These are phyloP conservation scores for Farysia itapuensis DNA, from an alignment of 1,284 basidiomycete genomes.

Conservation along the genomic window DNA sequence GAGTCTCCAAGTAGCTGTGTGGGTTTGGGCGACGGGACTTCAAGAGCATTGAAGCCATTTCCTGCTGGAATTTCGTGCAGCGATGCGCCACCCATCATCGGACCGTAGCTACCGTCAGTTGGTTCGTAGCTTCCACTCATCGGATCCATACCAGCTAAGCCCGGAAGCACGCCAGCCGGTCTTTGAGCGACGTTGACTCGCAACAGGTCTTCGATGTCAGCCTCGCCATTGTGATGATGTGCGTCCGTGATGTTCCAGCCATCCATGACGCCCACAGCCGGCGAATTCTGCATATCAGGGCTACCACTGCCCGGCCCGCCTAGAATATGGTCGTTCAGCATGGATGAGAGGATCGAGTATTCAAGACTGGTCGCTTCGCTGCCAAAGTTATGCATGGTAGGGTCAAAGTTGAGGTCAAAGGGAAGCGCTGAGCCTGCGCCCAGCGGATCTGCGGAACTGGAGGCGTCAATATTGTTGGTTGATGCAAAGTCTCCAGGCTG, in stretches of 20 bases:
- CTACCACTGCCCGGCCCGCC: slow-evolving; percentile 35
- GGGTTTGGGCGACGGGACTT: slow-evolving; percentile 39
- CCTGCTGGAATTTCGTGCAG: slow-evolving; percentile 14
- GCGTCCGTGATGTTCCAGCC: slow-evolving; percentile 29
- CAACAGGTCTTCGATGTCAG: slow-evolving; percentile 17
- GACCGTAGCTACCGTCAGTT: slow-evolving; percentile 14
- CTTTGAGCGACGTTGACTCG: slow-evolving; percentile 2
- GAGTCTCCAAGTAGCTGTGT: slow-evolving; percentile 12
- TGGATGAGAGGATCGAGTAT: slow-evolving; percentile 87
- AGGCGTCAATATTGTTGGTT: slow-evolving; percentile 31
- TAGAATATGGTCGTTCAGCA: slow-evolving; percentile 64
- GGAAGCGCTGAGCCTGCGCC: slow-evolving; percentile 3
- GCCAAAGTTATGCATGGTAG: slow-evolving; percentile 70
- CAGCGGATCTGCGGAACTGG: slow-evolving; percentile 6
- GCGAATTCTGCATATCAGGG: slow-evolving; percentile 39
- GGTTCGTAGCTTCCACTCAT: slow-evolving; percentile 24
- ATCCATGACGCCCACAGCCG: slow-evolving; percentile 44
- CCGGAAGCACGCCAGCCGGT: slow-evolving; percentile 5
- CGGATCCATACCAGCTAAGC: slow-evolving; percentile 23
- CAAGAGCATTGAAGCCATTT: slow-evolving; percentile 34
- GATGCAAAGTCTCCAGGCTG: slow-evolving; percentile 22
- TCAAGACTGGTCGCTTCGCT: slow-evolving; percentile 86
- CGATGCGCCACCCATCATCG: slow-evolving; percentile 3
- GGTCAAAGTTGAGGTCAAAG: slow-evolving; percentile 66
- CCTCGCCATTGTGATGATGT: slow-evolving; percentile 1